Conservation (phyloP, 176 grass and related monocot genomes). For the Paspalum vaginatum region DNA sequence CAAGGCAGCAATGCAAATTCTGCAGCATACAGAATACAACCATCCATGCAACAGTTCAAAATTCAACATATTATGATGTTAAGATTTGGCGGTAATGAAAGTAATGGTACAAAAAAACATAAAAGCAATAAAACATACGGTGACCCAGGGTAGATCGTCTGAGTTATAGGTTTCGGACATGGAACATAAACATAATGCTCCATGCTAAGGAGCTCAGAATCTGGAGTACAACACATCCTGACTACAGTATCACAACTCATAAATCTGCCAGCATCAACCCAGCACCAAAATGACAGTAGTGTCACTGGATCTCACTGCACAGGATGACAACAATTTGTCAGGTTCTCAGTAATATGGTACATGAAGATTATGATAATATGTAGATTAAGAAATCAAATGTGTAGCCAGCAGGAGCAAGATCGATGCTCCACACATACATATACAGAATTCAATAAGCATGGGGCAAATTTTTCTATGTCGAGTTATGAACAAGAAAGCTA, state of each 20-base stretch:
- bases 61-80: not conserved
- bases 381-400: not conserved
- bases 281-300: not conserved
- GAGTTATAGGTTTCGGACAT: not conserved
- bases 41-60: not conserved
- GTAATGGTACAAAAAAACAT: not conserved
- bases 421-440: not conserved
- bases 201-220: slow-evolving; percentile 17
- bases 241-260: slow-evolving; percentile 1
- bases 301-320: slow-evolving; percentile 30
- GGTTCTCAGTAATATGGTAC: not conserved
- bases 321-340: not conserved
- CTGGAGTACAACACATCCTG: slow-evolving; percentile 7
- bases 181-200: not conserved
- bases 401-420: not conserved
- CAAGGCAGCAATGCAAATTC: not conserved
- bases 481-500: not conserved
- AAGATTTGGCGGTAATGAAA: not conserved
- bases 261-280: not conserved
- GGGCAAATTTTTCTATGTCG: not conserved
- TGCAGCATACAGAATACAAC: not conserved
- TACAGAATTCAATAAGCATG: not conserved
- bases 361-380: not conserved
- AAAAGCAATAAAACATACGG: not conserved
- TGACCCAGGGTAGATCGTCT: not conserved